These are phyloP conservation scores for Saccharomyces cerevisiae DNA, from an alignment of 805 yeast species.

Conservation along the genomic window DNA sequence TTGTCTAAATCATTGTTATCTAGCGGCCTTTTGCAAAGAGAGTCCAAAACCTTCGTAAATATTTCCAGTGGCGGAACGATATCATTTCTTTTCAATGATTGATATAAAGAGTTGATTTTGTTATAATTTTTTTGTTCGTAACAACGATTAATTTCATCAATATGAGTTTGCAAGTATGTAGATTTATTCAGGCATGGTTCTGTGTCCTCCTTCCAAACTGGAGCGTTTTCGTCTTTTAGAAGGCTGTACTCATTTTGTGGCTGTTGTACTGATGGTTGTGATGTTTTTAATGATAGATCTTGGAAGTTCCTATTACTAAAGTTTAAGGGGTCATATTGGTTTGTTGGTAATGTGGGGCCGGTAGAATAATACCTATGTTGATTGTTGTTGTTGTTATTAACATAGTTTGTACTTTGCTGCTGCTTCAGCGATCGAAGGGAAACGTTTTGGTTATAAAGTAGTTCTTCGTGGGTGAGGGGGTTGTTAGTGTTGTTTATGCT, in stretches of 20 bases:
- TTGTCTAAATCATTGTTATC: constrained; percentile 49
- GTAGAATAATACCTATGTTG: background rate
- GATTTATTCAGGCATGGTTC: constrained; percentile 26
- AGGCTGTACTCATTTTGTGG: constrained; percentile 1
- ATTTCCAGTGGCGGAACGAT: constrained; percentile 43
- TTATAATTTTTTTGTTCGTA: constrained; percentile 25
- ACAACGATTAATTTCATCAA: constrained; percentile 25
- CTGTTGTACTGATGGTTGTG: constrained; percentile 2
- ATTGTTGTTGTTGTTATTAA: background rate
- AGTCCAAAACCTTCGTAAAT: constrained; percentile 47
- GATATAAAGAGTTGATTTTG: constrained; percentile 33
- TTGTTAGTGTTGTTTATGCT: background rate
- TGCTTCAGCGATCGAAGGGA: background rate
- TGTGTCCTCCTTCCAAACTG: constrained; percentile 27
- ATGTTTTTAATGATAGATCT: constrained; percentile 14
- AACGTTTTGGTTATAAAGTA: background rate
- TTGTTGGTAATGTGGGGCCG: background rate
- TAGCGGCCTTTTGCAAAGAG: constrained; percentile 44
- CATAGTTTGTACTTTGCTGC: background rate
- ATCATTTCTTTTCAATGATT: constrained; percentile 35
- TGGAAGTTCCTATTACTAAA: constrained; percentile 1
- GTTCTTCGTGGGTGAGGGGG: background rate
- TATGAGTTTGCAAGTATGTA: constrained; percentile 28
- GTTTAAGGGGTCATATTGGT: background rate
- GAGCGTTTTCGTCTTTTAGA: background rate